Evolutionary conservation across 2,329 filamentous ascomycete species (phyloP), one percentile per base, ranked within the genome.

Genomic region (Trichoderma atroviride): DNA sequence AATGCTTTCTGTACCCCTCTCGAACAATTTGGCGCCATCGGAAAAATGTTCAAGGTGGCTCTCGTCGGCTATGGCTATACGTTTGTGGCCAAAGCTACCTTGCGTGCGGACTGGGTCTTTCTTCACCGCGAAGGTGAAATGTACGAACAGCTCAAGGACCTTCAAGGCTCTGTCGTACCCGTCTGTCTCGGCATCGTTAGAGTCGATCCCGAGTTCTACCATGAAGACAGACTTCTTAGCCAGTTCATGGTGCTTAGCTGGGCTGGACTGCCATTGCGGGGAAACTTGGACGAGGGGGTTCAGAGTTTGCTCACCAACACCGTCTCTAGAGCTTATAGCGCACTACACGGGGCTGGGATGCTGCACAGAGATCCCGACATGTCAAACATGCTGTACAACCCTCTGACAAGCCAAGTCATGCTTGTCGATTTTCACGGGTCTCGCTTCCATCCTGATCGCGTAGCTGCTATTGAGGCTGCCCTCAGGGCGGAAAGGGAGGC

Each of bases 41-140:
- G 79, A 1, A 73, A 76, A 13, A 75, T 82, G 59, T 81, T 81
- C 71, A 82, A 82, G 72, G 47, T 83, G 6, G 70, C 77, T 9
- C 71, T 82, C 1, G 75, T 76, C 2, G 74, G 75, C 1, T 66
- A 78, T 40, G 76, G 79, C 55, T 83, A 83, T 59, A 81, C 77
- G 53, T 73, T 82, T 24, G 75, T 82, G 2, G 79, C 79, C 16
- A 83, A 83, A 72, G 80, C 78, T 5, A 73, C 82, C 16, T 75
- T 81, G 72, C 47, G 27, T 0, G 11, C 63, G 5, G 60, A 79
- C 59, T 33, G 69, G 1, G 24, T 3, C 5, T 61, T 63, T 35
- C 71, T 82, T 3, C 72, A 67, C 22, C 70, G 79, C 60, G 75
- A 82, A 65, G 73, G 75, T 9, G 31, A 74, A 9, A 70, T 81